Evolutionary conservation across 306 rosid species (phyloP).

Genomic region (Pueraria montana): DNA sequence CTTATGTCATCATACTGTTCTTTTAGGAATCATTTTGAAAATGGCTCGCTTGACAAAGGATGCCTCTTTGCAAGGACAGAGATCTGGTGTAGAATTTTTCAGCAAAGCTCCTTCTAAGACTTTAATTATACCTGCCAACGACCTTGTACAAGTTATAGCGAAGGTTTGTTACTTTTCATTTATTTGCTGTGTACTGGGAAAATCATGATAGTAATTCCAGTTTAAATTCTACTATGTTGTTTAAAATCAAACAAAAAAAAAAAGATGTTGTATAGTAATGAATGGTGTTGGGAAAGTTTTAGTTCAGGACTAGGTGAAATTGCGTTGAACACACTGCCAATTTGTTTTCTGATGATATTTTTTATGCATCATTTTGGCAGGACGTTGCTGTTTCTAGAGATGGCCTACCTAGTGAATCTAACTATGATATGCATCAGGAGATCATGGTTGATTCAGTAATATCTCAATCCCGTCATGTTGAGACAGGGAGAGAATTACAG

Average conservation of each 20-base stretch:
- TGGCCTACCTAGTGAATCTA: slow-evolving; percentile 64
- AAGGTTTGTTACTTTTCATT: slow-evolving; percentile 68
- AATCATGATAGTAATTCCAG: slow-evolving; percentile 24
- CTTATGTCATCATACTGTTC: slow-evolving; percentile 39
- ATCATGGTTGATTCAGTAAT: slow-evolving; percentile 86
- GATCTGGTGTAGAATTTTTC: slow-evolving; percentile 63
- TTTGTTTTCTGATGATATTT: slow-evolving; percentile 42
- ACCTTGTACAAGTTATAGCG: slow-evolving; percentile 92
- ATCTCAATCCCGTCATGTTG: slow-evolving; percentile 79
- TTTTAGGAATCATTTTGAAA: slow-evolving; percentile 80
- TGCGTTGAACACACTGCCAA: slow-evolving; percentile 28
- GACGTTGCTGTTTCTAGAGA: slow-evolving; percentile 75
- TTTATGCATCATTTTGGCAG: slow-evolving; percentile 59
- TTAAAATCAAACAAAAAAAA: not conserved
- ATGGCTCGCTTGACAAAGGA: slow-evolving; percentile 89
- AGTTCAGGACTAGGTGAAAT: slow-evolving; percentile 25
- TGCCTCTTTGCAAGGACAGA: slow-evolving; percentile 73
- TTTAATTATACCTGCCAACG: slow-evolving; percentile 75
- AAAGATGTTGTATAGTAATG: slow-evolving; percentile 10
- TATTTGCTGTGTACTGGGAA: slow-evolving; percentile 41
- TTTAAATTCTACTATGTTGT: slow-evolving; percentile 1
- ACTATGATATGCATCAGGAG: slow-evolving; percentile 68
- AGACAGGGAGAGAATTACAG: slow-evolving; percentile 81
- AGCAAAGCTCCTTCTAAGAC: slow-evolving; percentile 80
- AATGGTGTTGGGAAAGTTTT: slow-evolving; percentile 25